Conservation (phyloP, 345 rosid species). For the Bruguiera gymnorhiza region DNA sequence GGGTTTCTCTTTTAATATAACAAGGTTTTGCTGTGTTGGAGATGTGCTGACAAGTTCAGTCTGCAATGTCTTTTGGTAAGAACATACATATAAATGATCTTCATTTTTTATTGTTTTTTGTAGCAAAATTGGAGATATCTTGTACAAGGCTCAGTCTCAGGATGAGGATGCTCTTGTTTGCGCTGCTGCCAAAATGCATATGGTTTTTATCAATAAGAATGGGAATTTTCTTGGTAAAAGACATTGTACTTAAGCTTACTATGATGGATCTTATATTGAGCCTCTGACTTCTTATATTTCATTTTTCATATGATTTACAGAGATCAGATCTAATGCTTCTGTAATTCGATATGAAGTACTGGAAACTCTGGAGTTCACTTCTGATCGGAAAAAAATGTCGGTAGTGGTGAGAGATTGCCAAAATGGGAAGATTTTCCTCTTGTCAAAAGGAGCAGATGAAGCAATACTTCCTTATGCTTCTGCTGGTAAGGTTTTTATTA, state of each 20-base stretch:
- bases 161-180: constrained; percentile 98
- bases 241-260: constrained; percentile 22
- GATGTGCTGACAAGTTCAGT: not conserved
- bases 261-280: constrained; percentile 9
- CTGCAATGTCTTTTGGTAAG: not conserved
- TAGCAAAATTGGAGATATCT: constrained; percentile 79
- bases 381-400: constrained; percentile 98
- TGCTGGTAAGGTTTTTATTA: constrained; percentile 50
- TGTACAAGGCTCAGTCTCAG: constrained; percentile 94
- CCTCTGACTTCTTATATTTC: constrained; percentile 14
- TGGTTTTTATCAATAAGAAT: constrained; percentile 66
- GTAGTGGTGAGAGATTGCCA: constrained; percentile 76
- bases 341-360: constrained; percentile 64
- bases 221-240: constrained; percentile 70
- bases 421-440: constrained; percentile 67
- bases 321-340: constrained; percentile 63
- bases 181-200: constrained; percentile 86
- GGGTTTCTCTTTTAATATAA: not conserved
- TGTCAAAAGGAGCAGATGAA: constrained; percentile 98
- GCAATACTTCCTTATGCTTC: constrained; percentile 75
- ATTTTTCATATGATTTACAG: constrained; percentile 41
- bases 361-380: constrained; percentile 92
- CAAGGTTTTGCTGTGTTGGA: not conserved
- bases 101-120: constrained; percentile 17
- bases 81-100: constrained; percentile 5